Base-by-base conservation (phyloP, 2,329 filamentous ascomycete genomes). In the Rosellinia necatrix region DNA sequence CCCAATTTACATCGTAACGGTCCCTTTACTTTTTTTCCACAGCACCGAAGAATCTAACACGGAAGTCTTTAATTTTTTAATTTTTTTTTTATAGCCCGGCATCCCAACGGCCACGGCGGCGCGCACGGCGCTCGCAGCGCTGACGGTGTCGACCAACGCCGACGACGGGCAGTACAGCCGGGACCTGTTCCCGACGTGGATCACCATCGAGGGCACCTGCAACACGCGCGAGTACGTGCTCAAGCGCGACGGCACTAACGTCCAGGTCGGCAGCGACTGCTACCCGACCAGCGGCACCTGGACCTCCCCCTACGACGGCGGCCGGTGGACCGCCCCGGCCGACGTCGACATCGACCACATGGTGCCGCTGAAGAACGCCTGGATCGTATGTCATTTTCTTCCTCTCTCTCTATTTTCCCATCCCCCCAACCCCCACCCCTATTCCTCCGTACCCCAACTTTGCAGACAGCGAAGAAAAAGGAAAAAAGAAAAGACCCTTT, bases 291-390 rank as follows among this genome's bases (percentile, higher is more conserved):
- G 82, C 3, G 90, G 91, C 4, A 78, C 76, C 0, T 94, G 91
- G 90, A 73, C 71, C 35, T 87, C 83, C 30, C 87, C 88, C 0
- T 94, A 89, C 69, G 90, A 93, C 66, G 89, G 89, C 13, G 86
- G 76, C 0, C 84, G 78, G 1, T 91, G 88, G 87, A 87, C 83
- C 0, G 75, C 77, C 0, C 82, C 89, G 1, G 81, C 78, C 15
- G 88, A 92, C 64, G 71, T 94, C 1, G 89, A 93, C 64, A 93
- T 94, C 57, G 91, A 94, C 71, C 91, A 94, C 70, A 80, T 94
- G 74, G 89, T 96, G 2, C 90, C 91, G 1, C 71, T 96, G 58
- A 87, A 87, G 69, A 91, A 92, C 67, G 89, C 90, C 4, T 93
- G 89, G 90, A 85, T 88, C 59, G 83, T 86, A 63, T 66, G 78